Percentiles rank a stretch among this genome's conserved stretches.
Conservation (phyloP, 2,329 filamentous ascomycete species). For the Penicillium griseofulvum region DNA sequence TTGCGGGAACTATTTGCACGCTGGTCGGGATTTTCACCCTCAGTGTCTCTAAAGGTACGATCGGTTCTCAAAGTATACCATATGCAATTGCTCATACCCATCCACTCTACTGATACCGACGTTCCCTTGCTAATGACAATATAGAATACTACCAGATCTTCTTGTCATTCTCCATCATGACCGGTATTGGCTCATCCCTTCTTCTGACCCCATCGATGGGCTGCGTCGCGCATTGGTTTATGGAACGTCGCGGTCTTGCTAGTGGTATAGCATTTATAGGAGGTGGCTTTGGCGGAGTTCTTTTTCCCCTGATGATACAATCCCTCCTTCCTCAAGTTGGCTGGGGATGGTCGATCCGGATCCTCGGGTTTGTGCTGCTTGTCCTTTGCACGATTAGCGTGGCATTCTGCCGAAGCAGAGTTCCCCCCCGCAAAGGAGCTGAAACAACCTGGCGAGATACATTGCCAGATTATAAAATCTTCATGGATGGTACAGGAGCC, state of each 20-base stretch:
- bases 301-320: slow-evolving; percentile 34
- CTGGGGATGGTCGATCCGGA: slow-evolving; percentile 37
- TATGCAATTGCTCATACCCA: neutral
- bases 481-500: neutral
- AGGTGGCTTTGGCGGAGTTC: slow-evolving; percentile 23
- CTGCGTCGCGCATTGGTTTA: neutral
- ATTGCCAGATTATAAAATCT: neutral
- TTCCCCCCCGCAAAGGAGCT: neutral
- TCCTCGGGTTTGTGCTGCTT: slow-evolving; percentile 35
- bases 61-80: neutral
- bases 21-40: neutral
- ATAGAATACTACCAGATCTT: neutral
- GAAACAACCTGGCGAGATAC: neutral
- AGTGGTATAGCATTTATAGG: neutral
- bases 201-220: neutral
- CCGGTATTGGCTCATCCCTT: neutral
- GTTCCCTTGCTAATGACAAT: neutral
- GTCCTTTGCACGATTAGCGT: neutral
- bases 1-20: neutral
- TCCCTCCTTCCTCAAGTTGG: slow-evolving; percentile 29
- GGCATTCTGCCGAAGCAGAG: neutral
- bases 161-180: neutral
- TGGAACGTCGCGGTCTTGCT: neutral
- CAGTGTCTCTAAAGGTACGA: neutral
- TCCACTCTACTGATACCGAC: too few species aligned